Evolutionary conservation across 2,329 filamentous ascomycete species (phyloP).

Genomic region (Incumbomyces delicatus): DNA sequence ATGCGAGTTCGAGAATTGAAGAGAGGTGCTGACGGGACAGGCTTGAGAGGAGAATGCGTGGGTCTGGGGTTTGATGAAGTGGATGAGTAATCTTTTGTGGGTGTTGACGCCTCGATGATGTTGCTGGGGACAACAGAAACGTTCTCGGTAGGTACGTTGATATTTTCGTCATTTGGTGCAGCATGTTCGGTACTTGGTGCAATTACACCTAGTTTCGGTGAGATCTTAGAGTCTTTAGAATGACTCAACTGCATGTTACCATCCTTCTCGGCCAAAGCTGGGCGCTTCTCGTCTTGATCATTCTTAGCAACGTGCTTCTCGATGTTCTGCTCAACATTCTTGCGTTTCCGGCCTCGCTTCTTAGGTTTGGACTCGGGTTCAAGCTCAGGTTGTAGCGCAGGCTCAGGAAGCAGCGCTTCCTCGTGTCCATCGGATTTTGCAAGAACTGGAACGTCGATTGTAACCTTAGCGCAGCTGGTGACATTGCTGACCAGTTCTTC

Average conservation of each 20-base stretch:
- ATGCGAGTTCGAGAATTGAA: constrained; percentile 14
- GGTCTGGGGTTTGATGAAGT: constrained; percentile 8
- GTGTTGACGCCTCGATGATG: not conserved
- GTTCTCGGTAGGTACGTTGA: not conserved
- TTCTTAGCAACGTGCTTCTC: constrained; percentile 2
- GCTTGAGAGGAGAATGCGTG: constrained; percentile 19
- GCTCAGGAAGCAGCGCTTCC: constrained; percentile 7
- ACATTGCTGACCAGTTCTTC: constrained; percentile 2
- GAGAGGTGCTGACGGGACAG: constrained; percentile 6
- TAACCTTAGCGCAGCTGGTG: constrained; percentile 9
- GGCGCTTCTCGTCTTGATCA: not conserved
- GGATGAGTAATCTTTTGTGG: not conserved
- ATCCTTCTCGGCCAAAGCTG: constrained; percentile 12
- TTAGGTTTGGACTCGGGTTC: constrained; percentile 10
- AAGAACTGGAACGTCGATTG: constrained; percentile 12
- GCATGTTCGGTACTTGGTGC: not conserved
- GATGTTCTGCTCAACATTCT: constrained; percentile 11
- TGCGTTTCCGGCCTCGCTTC: constrained; percentile 20
- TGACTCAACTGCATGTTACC: constrained; percentile 6
- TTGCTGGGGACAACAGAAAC: not conserved
- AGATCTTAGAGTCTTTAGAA: not conserved
- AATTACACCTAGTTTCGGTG: too few relatives aligned
- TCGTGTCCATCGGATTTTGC: not conserved
- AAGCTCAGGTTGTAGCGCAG: constrained; percentile 7
- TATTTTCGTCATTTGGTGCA: not conserved